Evolutionary conservation across 202 grass and related monocot species (phyloP).

Genomic region (Tripidium arundinaceum): DNA sequence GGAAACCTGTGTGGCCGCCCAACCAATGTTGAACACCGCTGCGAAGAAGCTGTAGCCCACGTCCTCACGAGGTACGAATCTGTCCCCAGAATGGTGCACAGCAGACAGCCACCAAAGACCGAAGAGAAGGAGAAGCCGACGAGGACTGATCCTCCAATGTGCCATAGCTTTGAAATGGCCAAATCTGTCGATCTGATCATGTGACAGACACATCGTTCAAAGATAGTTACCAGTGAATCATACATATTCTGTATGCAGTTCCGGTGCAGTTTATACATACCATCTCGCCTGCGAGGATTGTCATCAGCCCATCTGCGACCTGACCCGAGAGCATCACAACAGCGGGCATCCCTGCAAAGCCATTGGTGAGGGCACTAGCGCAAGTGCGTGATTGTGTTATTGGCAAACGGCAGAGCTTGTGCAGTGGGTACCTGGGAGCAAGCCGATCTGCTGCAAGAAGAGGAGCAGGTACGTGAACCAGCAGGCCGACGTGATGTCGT

Average conservation of each 20-base stretch:
- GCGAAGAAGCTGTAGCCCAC: slow-evolving; percentile 76
- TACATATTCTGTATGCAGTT: neutral
- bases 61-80: slow-evolving; percentile 54
- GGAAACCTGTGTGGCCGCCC: slow-evolving; percentile 87
- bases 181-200: slow-evolving; percentile 67
- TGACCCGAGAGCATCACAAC: slow-evolving; percentile 80
- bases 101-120: slow-evolving; percentile 68
- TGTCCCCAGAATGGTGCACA: slow-evolving; percentile 59
- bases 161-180: slow-evolving; percentile 85
- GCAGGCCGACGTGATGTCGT: slow-evolving; percentile 61
- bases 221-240: neutral
- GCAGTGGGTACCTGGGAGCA: slow-evolving; percentile 37
- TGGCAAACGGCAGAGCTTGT: neutral
- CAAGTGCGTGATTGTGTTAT: neutral
- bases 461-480: slow-evolving; percentile 70
- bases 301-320: slow-evolving; percentile 65
- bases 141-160: slow-evolving; percentile 62
- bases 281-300: slow-evolving; percentile 66
- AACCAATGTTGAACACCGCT: slow-evolving; percentile 70
- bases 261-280: slow-evolving; percentile 29
- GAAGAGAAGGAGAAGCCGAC: slow-evolving; percentile 77
- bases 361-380: neutral
- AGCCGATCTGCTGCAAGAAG: slow-evolving; percentile 55
- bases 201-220: neutral
- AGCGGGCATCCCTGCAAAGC: slow-evolving; percentile 46